These are phyloP conservation scores for Acer campestre DNA, from an alignment of 345 rosid species.

Conservation along the genomic window DNA sequence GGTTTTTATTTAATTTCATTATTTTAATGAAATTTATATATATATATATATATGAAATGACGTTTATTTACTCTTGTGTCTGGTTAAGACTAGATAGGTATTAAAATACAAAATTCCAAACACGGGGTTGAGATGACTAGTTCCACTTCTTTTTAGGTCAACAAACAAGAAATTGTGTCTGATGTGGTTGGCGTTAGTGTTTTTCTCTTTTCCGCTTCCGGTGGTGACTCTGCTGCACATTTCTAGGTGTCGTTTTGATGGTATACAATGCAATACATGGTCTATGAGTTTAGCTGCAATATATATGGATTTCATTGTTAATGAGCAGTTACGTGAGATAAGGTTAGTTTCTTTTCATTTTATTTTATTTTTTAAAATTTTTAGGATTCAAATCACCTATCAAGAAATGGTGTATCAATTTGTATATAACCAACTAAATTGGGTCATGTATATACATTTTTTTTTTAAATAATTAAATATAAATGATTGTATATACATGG, in stretches of 20 bases:
- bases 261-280: not conserved
- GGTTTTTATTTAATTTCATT: not conserved
- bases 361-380: too few relatives aligned
- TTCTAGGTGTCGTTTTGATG: not conserved
- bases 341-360: too few relatives aligned
- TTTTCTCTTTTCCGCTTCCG: not conserved
- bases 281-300: too few relatives aligned
- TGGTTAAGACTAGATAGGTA: not conserved
- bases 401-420: too few relatives aligned
- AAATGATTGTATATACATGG: too few relatives aligned
- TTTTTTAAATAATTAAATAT: too few relatives aligned
- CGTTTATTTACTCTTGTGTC: not conserved
- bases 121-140: not conserved
- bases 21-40: not conserved
- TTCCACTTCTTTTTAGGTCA: not conserved
- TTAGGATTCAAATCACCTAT: too few relatives aligned
- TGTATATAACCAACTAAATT: too few relatives aligned
- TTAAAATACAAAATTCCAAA: not conserved
- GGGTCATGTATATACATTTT: too few relatives aligned
- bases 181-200: not conserved
- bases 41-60: not conserved
- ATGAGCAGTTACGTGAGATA: too few relatives aligned
- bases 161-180: too few relatives aligned
- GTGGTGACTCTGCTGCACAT: not conserved
- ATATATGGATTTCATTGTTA: too few relatives aligned